phyloP scores from a whole-genome alignment of 768 basidiomycete genomes.

The Boletus reticulatus region DNA sequence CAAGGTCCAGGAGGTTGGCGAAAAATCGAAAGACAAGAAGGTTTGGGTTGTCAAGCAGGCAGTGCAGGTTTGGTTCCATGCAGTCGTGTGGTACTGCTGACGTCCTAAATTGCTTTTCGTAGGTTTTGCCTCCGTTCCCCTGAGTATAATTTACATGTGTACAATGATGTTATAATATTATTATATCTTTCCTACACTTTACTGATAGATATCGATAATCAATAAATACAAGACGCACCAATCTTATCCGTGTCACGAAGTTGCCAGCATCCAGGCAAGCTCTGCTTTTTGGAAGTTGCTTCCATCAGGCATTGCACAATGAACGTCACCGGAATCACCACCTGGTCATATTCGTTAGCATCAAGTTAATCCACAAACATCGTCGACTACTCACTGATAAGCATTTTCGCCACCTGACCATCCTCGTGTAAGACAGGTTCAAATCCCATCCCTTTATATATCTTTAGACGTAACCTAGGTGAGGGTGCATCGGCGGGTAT shows the following conservation, averaged over 20 bases:
- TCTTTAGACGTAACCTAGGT: slow-evolving; percentile 58
- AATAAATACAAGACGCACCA: not conserved
- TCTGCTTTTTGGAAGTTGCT: slow-evolving; percentile 29
- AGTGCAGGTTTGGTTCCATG: slow-evolving; percentile 5
- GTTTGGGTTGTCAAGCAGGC: slow-evolving; percentile 64
- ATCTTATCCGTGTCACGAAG: slow-evolving; percentile 22
- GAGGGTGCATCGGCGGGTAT: slow-evolving; percentile 3
- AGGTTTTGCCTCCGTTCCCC: slow-evolving; percentile 9
- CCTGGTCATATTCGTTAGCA: slow-evolving; percentile 35
- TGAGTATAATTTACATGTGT: not conserved
- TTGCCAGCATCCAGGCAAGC: slow-evolving; percentile 36
- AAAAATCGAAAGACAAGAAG: slow-evolving; percentile 71
- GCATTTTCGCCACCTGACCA: slow-evolving; percentile 53
- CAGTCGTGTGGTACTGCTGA: not conserved
- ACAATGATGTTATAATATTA: slow-evolving; percentile 2
- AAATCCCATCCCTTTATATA: slow-evolving; percentile 73
- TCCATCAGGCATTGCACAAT: slow-evolving; percentile 31
- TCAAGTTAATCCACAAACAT: not conserved
- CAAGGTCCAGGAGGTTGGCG: slow-evolving; percentile 73
- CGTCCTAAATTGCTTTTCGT: not conserved
- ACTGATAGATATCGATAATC: not conserved
- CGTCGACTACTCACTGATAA: slow-evolving; percentile 55
- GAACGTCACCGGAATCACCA: slow-evolving; percentile 41
- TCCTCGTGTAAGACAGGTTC: slow-evolving; percentile 58
- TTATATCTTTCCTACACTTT: slow-evolving; percentile 7